Evolutionary conservation across 148 eudicot genomes (phyloP).

Genomic region (Cornus florida): DNA sequence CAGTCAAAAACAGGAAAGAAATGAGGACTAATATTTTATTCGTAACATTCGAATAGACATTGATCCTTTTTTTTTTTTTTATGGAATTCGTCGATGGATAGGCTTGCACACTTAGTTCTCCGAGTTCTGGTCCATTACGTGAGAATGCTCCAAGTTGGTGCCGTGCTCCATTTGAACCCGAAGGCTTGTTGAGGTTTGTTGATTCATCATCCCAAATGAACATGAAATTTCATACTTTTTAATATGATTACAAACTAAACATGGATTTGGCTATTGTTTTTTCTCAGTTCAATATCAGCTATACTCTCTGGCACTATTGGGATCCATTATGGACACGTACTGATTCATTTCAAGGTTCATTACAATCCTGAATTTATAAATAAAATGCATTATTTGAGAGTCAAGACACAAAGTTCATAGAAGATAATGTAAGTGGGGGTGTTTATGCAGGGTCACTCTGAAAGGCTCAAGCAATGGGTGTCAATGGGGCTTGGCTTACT

Average conservation of each 20-base stretch:
- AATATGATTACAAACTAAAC: constrained; percentile 1
- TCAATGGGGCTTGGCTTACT: constrained; percentile 50
- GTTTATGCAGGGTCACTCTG: constrained; percentile 39
- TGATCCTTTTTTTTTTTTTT: background rate
- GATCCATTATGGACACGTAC: constrained; percentile 52
- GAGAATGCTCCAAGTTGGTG: constrained; percentile 50
- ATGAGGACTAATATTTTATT: background rate
- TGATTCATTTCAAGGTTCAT: constrained; percentile 45
- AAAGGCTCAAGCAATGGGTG: constrained; percentile 64
- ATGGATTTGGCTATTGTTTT: constrained; percentile 7
- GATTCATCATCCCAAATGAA: background rate
- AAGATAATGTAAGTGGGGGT: background rate
- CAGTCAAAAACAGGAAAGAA: background rate
- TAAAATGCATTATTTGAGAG: background rate
- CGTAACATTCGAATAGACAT: background rate
- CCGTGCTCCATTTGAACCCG: constrained; percentile 54
- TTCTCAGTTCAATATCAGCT: constrained; percentile 43
- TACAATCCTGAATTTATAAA: too few relatives aligned
- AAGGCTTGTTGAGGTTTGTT: constrained; percentile 50
- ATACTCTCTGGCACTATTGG: constrained; percentile 56
- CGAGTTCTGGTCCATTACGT: constrained; percentile 36
- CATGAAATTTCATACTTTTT: background rate
- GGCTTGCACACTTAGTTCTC: constrained; percentile 51
- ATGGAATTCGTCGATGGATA: constrained; percentile 1
- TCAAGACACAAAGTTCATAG: background rate